Evolutionary conservation across 2,329 filamentous ascomycete species (phyloP).

Genomic region (Plectosphaerella cucumerina): DNA sequence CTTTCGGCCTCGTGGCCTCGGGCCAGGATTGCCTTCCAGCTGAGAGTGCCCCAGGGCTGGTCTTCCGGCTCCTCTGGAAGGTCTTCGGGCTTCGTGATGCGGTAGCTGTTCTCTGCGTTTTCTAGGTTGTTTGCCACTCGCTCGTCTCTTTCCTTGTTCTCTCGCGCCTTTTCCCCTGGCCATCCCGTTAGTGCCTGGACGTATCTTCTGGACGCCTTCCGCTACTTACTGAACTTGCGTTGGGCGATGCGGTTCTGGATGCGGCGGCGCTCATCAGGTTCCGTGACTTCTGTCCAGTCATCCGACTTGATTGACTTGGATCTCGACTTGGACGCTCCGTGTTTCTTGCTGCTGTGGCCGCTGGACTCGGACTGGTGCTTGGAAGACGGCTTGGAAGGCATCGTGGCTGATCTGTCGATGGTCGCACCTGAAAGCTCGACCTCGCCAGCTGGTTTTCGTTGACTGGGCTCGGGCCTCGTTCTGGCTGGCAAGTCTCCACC

Average conservation of each 20-base stretch:
- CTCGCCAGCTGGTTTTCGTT: slow-evolving; percentile 13
- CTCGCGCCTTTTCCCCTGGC: slow-evolving; percentile 65
- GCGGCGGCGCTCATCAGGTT: slow-evolving; percentile 66
- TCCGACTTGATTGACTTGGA: slow-evolving; percentile 41
- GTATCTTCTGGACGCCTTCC: not conserved
- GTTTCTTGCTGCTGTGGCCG: slow-evolving; percentile 19
- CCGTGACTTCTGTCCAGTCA: slow-evolving; percentile 66
- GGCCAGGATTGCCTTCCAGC: slow-evolving; percentile 50
- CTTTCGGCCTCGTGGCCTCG: slow-evolving; percentile 46
- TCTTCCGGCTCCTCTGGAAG: slow-evolving; percentile 45
- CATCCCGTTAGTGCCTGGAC: not conserved
- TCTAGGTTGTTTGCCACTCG: slow-evolving; percentile 60
- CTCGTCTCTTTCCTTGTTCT: slow-evolving; percentile 62
- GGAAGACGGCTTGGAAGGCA: slow-evolving; percentile 24
- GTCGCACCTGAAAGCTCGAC: slow-evolving; percentile 22
- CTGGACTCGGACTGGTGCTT: slow-evolving; percentile 15
- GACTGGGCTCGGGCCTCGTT: slow-evolving; percentile 3
- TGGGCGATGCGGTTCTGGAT: slow-evolving; percentile 76
- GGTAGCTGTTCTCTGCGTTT: slow-evolving; percentile 61
- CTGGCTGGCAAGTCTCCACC: slow-evolving; percentile 3
- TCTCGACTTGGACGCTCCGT: slow-evolving; percentile 28
- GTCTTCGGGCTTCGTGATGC: slow-evolving; percentile 53
- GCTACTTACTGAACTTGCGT: slow-evolving; percentile 66
- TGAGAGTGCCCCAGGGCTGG: slow-evolving; percentile 66
- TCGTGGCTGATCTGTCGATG: slow-evolving; percentile 18